Evolutionary conservation across 331 rosid species (phyloP), one percentile per base, ranked within the genome.

Genomic region (Saraca asoca): DNA sequence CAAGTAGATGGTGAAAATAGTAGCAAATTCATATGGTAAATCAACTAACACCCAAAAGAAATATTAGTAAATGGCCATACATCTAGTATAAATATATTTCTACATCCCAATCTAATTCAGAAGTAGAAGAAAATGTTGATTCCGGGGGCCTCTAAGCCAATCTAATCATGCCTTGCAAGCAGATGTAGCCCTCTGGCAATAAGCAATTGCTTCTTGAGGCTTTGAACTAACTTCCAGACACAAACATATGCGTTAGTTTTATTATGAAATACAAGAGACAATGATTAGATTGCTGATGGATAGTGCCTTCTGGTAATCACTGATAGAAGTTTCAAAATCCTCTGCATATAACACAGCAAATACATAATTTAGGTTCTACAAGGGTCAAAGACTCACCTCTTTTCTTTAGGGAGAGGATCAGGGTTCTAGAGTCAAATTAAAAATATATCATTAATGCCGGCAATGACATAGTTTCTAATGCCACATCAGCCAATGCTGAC

Each of bases 311-410:
- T 78, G 73, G 72, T 94, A 94, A 83, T 94, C 99, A 5, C 86
- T 70, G 44, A 88, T 89, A 58, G 99, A 94, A 59, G 92, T 88
- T 76, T 90, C 97, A 71, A 90, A 80, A 78, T 94, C 99, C 97
- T 94, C 99, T 94, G 79, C 46, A 78, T 38, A 64, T 52, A 73
- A 60, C 51, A 64, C 51, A 81, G 15, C 34, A 77, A 72, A 57
- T 9, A 46, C 31, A 46, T 10, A 70, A 67, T 75, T 9, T 48
- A 66, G 35, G 46, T 43, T 53, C 70, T 69, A 70, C 48, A 62
- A 64, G 46, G 51, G 66, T 52, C 44, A 37, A 42, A 42, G 41
- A 29, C 66, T 39, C 11, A 37, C 12, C 7, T 13, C 45, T 54
- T 46, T n/a, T 1, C 17, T 44, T 35, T 16, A 16, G 3, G 62